Conservation (phyloP, 495 filamentous ascomycete species). For the Daldinia caldariorum region DNA sequence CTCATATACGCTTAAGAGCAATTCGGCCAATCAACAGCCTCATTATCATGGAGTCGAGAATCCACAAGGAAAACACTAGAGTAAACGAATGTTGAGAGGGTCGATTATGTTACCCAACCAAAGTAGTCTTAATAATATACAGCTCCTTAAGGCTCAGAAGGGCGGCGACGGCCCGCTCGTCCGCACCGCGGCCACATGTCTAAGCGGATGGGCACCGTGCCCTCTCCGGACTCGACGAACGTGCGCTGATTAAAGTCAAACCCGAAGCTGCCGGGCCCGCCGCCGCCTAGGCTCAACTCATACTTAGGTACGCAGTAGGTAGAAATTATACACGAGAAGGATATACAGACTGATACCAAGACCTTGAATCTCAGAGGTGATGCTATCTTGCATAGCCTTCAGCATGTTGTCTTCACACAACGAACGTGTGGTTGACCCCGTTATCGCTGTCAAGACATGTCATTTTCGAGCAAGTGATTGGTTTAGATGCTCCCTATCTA, state of each 20-base stretch:
- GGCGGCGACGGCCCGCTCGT: constrained; percentile 51
- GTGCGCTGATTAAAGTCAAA: constrained; percentile 47
- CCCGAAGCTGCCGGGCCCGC: constrained; percentile 45
- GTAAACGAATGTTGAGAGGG: too few relatives aligned
- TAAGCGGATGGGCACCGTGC: constrained; percentile 45
- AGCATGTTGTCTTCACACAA: constrained; percentile 50
- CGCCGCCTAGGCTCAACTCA: constrained; percentile 53
- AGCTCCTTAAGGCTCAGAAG: constrained; percentile 52
- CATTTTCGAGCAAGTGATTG: constrained; percentile 52
- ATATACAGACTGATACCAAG: constrained; percentile 59
- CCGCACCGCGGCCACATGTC: constrained; percentile 58
- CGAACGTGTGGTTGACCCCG: constrained; percentile 53
- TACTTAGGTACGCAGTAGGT: too few relatives aligned
- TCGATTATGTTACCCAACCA: too few relatives aligned
- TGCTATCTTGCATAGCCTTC: neutral
- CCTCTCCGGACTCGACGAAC: constrained; percentile 51
- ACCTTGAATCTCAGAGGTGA: constrained; percentile 51
- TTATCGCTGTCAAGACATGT: constrained; percentile 58
- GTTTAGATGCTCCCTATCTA: constrained; percentile 60
- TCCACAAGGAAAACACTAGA: too few relatives aligned
- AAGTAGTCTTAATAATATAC: too few relatives aligned
- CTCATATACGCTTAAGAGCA: too few relatives aligned
- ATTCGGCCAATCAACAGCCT: too few relatives aligned
- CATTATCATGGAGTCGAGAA: too few relatives aligned
- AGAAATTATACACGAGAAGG: constrained; percentile 56